Evolutionary conservation across 2,329 filamentous ascomycete species (phyloP).

Genomic region (Neonectria punicea): DNA sequence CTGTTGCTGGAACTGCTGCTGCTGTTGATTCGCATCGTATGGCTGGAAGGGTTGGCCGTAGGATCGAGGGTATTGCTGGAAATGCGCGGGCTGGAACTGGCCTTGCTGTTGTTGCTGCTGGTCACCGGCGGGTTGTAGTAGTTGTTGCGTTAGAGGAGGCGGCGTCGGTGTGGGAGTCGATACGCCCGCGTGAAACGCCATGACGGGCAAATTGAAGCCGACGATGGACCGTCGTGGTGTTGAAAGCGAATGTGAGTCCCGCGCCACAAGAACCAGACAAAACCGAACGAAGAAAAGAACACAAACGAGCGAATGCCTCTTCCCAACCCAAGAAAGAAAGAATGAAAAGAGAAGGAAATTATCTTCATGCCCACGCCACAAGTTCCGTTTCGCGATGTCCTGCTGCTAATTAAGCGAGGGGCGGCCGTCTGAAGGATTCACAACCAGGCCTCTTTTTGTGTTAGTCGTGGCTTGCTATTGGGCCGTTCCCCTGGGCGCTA

Average conservation of each 20-base stretch:
- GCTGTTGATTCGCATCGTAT: conserved; percentile 27
- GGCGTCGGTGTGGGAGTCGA: conserved; percentile 11
- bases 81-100: conserved; percentile 28
- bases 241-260: neutral
- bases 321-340: neutral
- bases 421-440: conserved; percentile 3
- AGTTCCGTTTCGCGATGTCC: neutral
- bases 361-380: neutral
- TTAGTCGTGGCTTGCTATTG: conserved; percentile 10
- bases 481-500: neutral
- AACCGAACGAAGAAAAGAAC: neutral
- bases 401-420: conserved; percentile 3
- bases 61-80: conserved; percentile 34
- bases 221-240: neutral
- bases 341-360: conserved; percentile 5
- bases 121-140: neutral
- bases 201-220: neutral
- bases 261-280: neutral
- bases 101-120: conserved; percentile 30
- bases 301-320: neutral
- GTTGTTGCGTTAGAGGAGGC: conserved; percentile 23
- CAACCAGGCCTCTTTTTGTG: neutral
- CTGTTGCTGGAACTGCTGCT: conserved; percentile 26
- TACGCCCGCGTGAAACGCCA: conserved; percentile 25
- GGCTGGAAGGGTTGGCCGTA: conserved; percentile 42